A percentile compares a stretch with the other conserved stretches of the same genome.
These are phyloP conservation scores for Ormosia emarginata DNA, from an alignment of 306 rosid genomes.

Conservation along the genomic window DNA sequence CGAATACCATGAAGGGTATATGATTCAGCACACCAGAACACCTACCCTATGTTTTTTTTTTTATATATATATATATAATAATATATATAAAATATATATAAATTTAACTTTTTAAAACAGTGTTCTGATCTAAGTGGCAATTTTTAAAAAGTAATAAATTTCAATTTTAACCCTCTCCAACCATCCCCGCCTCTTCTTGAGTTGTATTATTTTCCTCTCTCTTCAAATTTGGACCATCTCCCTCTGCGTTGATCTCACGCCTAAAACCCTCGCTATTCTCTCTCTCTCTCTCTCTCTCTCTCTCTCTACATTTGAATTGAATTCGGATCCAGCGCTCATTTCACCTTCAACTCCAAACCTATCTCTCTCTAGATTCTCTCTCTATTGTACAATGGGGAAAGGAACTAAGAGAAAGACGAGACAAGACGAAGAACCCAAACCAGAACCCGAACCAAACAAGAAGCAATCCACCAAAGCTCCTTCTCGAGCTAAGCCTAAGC, in stretches of 20 bases:
- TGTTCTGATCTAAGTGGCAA: too few relatives aligned
- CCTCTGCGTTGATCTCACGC: constrained; percentile 22
- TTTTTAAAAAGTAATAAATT: background rate
- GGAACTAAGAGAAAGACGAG: constrained; percentile 43
- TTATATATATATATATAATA: too few relatives aligned
- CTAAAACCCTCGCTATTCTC: background rate
- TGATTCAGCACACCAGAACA: background rate
- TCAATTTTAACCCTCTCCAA: background rate
- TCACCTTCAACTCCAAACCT: too few relatives aligned
- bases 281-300: background rate
- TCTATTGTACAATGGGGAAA: constrained; percentile 32
- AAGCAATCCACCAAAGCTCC: constrained; percentile 28
- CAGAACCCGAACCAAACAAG: background rate
- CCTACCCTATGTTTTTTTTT: background rate
- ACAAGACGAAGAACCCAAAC: constrained; percentile 18
- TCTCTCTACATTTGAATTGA: background rate
- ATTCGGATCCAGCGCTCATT: too few relatives aligned
- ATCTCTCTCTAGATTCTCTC: background rate
- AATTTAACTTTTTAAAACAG: too few relatives aligned
- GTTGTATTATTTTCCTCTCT: background rate
- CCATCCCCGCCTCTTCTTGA: background rate
- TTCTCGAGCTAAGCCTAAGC: constrained; percentile 44
- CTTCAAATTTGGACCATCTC: background rate
- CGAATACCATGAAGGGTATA: background rate
- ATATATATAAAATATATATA: too few relatives aligned